Conservation (phyloP, 2,329 filamentous ascomycete species). For the Aspergillus luchuensis region DNA sequence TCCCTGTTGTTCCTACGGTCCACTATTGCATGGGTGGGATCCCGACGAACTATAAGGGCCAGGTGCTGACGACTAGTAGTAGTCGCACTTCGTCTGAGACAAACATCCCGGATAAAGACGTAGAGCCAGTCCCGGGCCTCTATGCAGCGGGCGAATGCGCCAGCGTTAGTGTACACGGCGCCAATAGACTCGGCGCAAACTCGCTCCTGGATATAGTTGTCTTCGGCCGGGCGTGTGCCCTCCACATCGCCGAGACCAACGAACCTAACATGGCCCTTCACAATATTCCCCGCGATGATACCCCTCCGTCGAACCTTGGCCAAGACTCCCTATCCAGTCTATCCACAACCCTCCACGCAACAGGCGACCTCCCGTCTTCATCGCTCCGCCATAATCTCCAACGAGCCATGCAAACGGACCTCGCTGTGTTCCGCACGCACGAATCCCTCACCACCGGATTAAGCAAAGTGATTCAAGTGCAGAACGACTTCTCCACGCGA, state of each 20-base stretch:
- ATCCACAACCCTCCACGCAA: constrained; percentile 85
- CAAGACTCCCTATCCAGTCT: constrained; percentile 67
- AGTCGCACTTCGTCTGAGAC: too few relatives aligned
- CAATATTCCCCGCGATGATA: neutral
- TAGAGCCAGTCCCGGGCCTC: constrained; percentile 71
- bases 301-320: neutral
- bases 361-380: constrained; percentile 54
- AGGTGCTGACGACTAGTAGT: constrained; percentile 54
- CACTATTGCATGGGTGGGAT: constrained; percentile 99
- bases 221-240: constrained; percentile 95
- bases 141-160: constrained; percentile 97
- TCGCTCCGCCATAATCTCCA: neutral
- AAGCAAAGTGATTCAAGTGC: neutral
- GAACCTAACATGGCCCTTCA: constrained; percentile 8
- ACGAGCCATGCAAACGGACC: constrained; percentile 86
- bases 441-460: constrained; percentile 70
- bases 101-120: too few relatives aligned
- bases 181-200: constrained; percentile 97
- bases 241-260: constrained; percentile 72
- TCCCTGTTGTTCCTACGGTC: constrained; percentile 92
- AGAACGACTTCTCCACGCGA: neutral
- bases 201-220: constrained; percentile 96
- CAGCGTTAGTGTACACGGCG: constrained; percentile 96
- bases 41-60: constrained; percentile 84
- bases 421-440: constrained; percentile 94